These are phyloP conservation scores for Lentithecium fluviatile DNA, from an alignment of 495 filamentous ascomycete species.

Conservation along the genomic window DNA sequence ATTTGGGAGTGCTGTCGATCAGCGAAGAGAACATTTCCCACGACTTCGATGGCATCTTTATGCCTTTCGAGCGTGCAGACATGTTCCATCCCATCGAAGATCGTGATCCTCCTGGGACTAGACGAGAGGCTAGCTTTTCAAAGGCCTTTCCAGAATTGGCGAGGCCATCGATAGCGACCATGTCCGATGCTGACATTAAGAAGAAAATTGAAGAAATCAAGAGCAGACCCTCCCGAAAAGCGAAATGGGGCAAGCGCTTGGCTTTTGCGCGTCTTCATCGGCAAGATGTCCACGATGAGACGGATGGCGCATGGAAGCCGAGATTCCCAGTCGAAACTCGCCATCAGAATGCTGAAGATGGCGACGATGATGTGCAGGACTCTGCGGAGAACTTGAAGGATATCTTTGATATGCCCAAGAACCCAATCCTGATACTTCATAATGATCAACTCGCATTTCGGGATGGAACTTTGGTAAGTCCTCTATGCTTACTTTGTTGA, in stretches of 20 bases:
- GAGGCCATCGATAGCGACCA: slow-evolving; percentile 2
- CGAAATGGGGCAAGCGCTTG: slow-evolving; percentile 27
- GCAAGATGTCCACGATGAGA: slow-evolving; percentile 19
- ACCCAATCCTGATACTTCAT: slow-evolving; percentile 27
- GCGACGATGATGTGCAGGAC: not conserved
- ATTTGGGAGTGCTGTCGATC: too few relatives aligned
- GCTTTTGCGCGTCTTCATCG: slow-evolving; percentile 8
- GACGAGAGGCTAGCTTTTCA: slow-evolving; percentile 13
- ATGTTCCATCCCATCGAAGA: too few relatives aligned
- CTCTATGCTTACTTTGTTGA: too few relatives aligned
- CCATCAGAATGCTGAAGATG: not conserved
- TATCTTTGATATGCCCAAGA: slow-evolving; percentile 30
- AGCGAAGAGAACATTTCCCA: too few relatives aligned
- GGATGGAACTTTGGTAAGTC: slow-evolving; percentile 30
- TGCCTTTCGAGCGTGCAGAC: too few relatives aligned
- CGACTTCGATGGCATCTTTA: too few relatives aligned
- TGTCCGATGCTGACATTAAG: slow-evolving; percentile 13
- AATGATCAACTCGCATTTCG: slow-evolving; percentile 34
- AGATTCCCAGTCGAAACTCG: not conserved
- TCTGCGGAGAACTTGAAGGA: slow-evolving; percentile 15
- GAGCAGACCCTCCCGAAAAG: slow-evolving; percentile 35
- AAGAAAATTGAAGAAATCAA: slow-evolving; percentile 37
- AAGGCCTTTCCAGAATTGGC: slow-evolving; percentile 35
- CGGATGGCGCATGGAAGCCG: not conserved
- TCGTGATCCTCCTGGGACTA: too few relatives aligned